Base-by-base conservation (phyloP, 768 basidiomycete species). In the Kwoniella heveanensis region DNA sequence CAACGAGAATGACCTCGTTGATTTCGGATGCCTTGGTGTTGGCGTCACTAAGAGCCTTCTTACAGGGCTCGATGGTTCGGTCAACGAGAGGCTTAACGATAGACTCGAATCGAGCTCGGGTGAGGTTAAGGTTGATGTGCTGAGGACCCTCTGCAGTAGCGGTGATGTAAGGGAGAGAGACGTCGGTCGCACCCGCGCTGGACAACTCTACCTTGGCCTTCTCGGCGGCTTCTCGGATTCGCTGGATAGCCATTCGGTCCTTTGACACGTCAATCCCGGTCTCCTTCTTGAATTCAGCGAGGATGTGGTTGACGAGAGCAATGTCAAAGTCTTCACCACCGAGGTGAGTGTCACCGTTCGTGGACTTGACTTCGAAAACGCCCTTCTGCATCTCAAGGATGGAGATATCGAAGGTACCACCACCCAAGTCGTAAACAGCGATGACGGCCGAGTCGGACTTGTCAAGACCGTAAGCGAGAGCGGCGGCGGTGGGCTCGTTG, bases 321-420 rank as follows among this genome's bases (percentile, higher is more conserved):
- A 95, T 88, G 77, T 98, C 96, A 77, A 98, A 98, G 81, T 98
- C 96, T 82, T 99, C 96, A 78, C 88, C 88, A 79, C 92, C 96
- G 62, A 99, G 87, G 79, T 99, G 96, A 17, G 96, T 98, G 81
- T 99, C 95, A 79, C 96, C 96, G 78, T 97, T 97, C 59, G 96
- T 99, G 0, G 96, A 97, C 84, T 98, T 99, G 79, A 99, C 96
- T 82, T 98, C 96, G 81, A 98, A 99, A 10, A 99, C 94, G 73
- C 95, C 96, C 82, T 96, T 94, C 82, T 97, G 92, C 92, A 98
- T 98, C 83, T 97, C 94, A 60, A 99, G 85, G 71, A 99, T 94
- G 27, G 96, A 99, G 77, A 99, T 92, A 92, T 98, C 95, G 81
- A 98, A 98, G 24, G 95, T 97, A 60, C 95, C 95, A 73, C 95